These are phyloP conservation scores for Pseudognaphalium luteoalbum DNA, from an alignment of 129 eudicot genomes.

Conservation along the genomic window DNA sequence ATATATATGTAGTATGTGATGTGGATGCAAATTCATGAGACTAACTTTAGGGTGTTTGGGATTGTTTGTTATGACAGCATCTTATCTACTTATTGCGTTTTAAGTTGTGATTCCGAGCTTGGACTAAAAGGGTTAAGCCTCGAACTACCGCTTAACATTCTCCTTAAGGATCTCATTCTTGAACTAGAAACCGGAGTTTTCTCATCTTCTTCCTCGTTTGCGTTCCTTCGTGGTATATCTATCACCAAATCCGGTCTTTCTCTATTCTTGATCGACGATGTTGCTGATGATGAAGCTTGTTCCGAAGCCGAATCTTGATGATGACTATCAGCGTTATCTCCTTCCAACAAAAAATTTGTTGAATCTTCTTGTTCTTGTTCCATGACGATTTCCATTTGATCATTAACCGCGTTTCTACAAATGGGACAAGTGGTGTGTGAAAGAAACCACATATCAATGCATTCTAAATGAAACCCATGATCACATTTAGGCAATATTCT, in stretches of 20 bases:
- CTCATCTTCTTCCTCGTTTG: slow-evolving; percentile 3
- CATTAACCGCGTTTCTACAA: slow-evolving; percentile 43
- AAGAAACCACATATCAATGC: slow-evolving; percentile 32
- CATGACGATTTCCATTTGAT: background rate
- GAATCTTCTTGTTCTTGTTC: slow-evolving; percentile 4
- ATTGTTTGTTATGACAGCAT: no score
- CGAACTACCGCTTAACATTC: slow-evolving; percentile 3
- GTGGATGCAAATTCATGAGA: background rate
- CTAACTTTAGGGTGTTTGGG: no score
- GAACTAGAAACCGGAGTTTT: slow-evolving; percentile 15
- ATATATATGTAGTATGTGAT: background rate
- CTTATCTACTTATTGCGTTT: background rate
- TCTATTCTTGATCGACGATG: background rate
- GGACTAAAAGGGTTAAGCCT: slow-evolving; percentile 13
- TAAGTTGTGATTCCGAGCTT: background rate
- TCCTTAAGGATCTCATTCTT: slow-evolving; percentile 12
- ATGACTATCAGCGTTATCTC: slow-evolving; percentile 20
- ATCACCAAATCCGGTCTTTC: slow-evolving; percentile 42
- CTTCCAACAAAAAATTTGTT: slow-evolving; percentile 28
- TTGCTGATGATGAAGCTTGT: slow-evolving; percentile 12
- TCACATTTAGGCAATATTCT: slow-evolving; percentile 42
- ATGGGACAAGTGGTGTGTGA: slow-evolving; percentile 39
- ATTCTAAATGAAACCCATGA: slow-evolving; percentile 44
- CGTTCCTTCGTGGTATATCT: slow-evolving; percentile 43
- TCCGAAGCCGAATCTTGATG: background rate